Base-by-base conservation (phyloP, 2,329 filamentous ascomycete species). In the Scedosporium minutisporum region DNA sequence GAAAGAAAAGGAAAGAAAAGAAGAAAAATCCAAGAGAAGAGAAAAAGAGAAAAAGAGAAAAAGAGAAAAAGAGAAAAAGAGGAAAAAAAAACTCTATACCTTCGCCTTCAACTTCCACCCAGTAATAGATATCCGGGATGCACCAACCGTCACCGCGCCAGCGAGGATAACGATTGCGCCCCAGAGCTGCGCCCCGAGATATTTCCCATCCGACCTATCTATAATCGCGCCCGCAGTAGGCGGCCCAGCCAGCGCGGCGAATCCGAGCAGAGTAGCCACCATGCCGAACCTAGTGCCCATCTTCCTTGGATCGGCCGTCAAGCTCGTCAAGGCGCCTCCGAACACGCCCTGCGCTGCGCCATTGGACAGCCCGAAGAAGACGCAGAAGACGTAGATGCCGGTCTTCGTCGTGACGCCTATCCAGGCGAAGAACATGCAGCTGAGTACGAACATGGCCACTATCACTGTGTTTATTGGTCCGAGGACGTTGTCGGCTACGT, bases 381-480 rank as follows among this genome's bases (percentile, higher is more conserved):
- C 73, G 44, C 73, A 73, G 68, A 80, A 81, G 44, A 70, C 67
- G 65, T 78, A 79, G 73, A 79, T 77, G 63, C 72, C 74, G 2
- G 69, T 64, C 2, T 66, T 66, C 10, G 68, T 71, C n/a, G 64
- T 67, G 1, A 87, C 81, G 0, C 76, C 79, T 1, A 79, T 77
- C 86, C 86, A 88, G 61, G 72, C 75, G 66, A 80, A 85, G 41
- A 84, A 71, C 63, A 83, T 72, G 14, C 80, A 69, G 1, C 76
- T 76, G 3, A 81, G 74, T 3, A 77, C 64, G 10, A 79, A 69
- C 2, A 74, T 76, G 59, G 79, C 77, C 0, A 81, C n/a, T 29
- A 84, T 76, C 27, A 84, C 76, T 1, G 78, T 76, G 66, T 87
- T 87, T 58, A 86, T 73, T 0, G 82, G 77, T 0, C 85, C 85